Base-by-base conservation (phyloP, 352 stramenopile genomes). In the Globisporangium takayamanum region DNA sequence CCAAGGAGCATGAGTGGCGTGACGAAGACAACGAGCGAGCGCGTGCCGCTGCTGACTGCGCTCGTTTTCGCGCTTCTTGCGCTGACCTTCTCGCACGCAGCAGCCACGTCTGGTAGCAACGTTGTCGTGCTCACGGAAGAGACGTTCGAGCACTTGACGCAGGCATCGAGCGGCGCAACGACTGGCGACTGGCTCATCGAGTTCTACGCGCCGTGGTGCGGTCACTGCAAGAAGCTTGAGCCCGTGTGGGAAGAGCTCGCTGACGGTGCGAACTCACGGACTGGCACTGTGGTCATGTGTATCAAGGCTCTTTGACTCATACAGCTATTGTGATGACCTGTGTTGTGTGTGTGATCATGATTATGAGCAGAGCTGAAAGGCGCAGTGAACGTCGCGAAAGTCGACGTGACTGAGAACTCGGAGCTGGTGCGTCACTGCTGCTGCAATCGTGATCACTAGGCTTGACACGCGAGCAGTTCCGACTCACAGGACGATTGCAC, bases 151-250 rank as follows among this genome's bases (percentile, higher is more conserved):
- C 80, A 94, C 70, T 59, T 91, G 60, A 97, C 89, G 58, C 89
- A 97, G 69, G 92, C 85, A 8, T 69, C 84, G 14, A 96, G 87
- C 8, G 89, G 92, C 28, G 85, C 88, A 30, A 98, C 90, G 2
- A 97, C 92, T 5, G 92, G 92, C 57, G 88, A 97, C 70, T 97
- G 89, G 89, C 78, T 92, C 52, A 70, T 94, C 51, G 70, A 94
- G 63, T 92, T 94, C 62, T 92, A 92, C 67, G 80, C 84, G 47
- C 81, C 83, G 22, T 91, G 80, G 78, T 93, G 78, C 66, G 70
- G 67, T 11, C 78, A 87, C 61, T 87, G 78, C 70, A 78, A 84
- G 64, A 63, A 63, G 46, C 64, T 89, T 5, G 68, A 60, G 46
- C 79, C 84, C 3, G 66, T 88, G 15, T 97, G 80, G 71, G 85